These are phyloP conservation scores for Gelatoporia subvermispora DNA, from an alignment of 768 basidiomycete species.

Conservation along the genomic window DNA sequence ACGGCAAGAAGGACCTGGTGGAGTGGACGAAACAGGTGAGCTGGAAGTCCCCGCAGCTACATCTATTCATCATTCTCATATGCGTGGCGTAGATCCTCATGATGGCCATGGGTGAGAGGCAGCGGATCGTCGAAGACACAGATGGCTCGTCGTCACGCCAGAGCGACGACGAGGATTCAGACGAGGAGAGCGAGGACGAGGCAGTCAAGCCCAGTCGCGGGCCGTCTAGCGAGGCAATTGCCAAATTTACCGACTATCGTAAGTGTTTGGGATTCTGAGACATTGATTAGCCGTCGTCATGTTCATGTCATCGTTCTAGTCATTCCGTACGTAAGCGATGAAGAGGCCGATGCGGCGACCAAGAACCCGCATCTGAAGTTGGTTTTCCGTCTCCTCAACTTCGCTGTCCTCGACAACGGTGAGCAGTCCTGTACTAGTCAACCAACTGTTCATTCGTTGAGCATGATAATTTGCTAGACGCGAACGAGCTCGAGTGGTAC, in stretches of 20 bases:
- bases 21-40: conserved; percentile 81
- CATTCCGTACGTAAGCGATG: conserved; percentile 71
- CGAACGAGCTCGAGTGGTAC: conserved; percentile 79
- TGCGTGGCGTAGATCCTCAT: conserved; percentile 46
- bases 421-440: conserved; percentile 17
- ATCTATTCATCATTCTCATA: background rate
- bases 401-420: conserved; percentile 67
- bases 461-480: conserved; percentile 35
- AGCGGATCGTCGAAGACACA: conserved; percentile 56
- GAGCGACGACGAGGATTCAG: conserved; percentile 29
- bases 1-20: conserved; percentile 57
- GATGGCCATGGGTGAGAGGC: conserved; percentile 53
- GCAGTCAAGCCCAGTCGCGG: conserved; percentile 26
- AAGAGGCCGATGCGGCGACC: conserved; percentile 71
- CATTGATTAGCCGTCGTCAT: background rate
- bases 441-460: background rate
- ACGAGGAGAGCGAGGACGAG: conserved; percentile 30
- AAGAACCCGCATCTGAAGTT: conserved; percentile 80
- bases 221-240: conserved; percentile 65
- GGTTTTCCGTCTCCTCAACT: conserved; percentile 75
- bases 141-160: conserved; percentile 34
- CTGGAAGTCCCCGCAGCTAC: conserved; percentile 7
- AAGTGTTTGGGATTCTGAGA: conserved; percentile 26
- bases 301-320: conserved; percentile 37
- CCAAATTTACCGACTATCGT: conserved; percentile 76